A percentile compares a stretch with the other conserved stretches of the same genome.
phyloP scores from a whole-genome alignment of 2,329 filamentous ascomycete genomes.

The Fusarium sp. region DNA sequence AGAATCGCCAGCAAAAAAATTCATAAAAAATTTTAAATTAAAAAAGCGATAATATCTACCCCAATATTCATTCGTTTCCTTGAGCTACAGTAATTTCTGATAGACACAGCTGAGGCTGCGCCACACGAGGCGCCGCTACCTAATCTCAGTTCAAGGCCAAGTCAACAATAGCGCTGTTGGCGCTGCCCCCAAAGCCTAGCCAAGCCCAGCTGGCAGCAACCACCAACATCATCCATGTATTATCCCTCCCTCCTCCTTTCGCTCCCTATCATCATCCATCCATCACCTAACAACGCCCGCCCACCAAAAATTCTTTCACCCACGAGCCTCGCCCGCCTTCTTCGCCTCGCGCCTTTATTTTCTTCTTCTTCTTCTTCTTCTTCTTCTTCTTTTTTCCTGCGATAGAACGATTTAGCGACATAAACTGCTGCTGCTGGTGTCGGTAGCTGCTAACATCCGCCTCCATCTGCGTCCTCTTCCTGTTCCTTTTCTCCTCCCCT shows the following conservation, averaged over 20 bases:
- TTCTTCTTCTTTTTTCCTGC: constrained; percentile 1
- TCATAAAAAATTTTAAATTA: no score
- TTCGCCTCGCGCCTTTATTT: constrained; percentile 1
- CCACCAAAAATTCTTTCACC: constrained; percentile 35
- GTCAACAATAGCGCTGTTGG: constrained; percentile 9
- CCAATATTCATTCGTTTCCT: not conserved
- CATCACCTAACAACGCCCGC: constrained; percentile 33
- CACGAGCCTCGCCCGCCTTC: constrained; percentile 20
- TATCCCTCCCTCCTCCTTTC: constrained; percentile 34
- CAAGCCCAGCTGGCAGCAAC: constrained; percentile 22
- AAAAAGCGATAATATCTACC: not conserved
- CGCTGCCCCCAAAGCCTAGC: constrained; percentile 1
- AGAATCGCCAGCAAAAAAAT: no score
- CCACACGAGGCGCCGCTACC: constrained; percentile 33
- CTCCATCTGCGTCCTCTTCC: not conserved
- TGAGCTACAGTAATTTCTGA: not conserved
- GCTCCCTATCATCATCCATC: constrained; percentile 39
- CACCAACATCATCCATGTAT: constrained; percentile 31
- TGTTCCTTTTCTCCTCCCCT: constrained; percentile 33
- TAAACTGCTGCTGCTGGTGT: constrained; percentile 33
- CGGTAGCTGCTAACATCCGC: constrained; percentile 34
- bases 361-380: constrained; percentile 2
- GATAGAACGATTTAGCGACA: constrained; percentile 33
- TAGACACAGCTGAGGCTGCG: constrained; percentile 12
- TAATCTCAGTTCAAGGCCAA: constrained; percentile 31